Evolutionary conservation across 2,329 filamentous ascomycete genomes (phyloP).

Genomic region (Cladophialophora bantiana): DNA sequence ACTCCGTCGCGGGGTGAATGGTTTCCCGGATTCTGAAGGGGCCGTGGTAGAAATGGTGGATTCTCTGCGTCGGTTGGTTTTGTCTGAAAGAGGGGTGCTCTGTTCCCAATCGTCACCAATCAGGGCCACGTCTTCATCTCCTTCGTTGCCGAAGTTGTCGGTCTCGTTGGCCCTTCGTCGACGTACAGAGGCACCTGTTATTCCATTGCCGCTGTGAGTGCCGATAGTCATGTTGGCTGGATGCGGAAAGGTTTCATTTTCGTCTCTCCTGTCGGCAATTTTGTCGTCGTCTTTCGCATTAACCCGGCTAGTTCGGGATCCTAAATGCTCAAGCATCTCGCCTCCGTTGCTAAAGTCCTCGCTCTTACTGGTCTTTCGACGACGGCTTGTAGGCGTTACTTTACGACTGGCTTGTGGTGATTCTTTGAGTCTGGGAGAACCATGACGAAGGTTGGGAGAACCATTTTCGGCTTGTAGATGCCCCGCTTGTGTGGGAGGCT

Average conservation of each 20-base stretch:
- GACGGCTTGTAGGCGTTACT: background rate
- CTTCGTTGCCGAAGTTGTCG: constrained; percentile 28
- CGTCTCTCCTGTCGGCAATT: background rate
- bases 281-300: background rate
- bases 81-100: constrained; percentile 9
- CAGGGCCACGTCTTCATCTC: constrained; percentile 11
- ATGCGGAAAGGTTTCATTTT: background rate
- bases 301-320: background rate
- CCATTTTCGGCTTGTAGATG: background rate
- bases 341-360: constrained; percentile 23
- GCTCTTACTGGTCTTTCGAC: constrained; percentile 19
- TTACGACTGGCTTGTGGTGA: background rate
- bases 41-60: constrained; percentile 26
- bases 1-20: constrained; percentile 28
- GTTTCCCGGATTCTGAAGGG: constrained; percentile 17
- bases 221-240: background rate
- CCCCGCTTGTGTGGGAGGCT: background rate
- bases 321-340: background rate
- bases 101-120: background rate
- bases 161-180: constrained; percentile 26
- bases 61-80: constrained; percentile 23
- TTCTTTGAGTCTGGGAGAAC: background rate
- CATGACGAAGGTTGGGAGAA: background rate
- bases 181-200: too few relatives aligned
- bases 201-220: background rate